These are phyloP conservation scores for Trichoderma gamsii DNA, from an alignment of 495 filamentous ascomycete genomes.

Conservation along the genomic window DNA sequence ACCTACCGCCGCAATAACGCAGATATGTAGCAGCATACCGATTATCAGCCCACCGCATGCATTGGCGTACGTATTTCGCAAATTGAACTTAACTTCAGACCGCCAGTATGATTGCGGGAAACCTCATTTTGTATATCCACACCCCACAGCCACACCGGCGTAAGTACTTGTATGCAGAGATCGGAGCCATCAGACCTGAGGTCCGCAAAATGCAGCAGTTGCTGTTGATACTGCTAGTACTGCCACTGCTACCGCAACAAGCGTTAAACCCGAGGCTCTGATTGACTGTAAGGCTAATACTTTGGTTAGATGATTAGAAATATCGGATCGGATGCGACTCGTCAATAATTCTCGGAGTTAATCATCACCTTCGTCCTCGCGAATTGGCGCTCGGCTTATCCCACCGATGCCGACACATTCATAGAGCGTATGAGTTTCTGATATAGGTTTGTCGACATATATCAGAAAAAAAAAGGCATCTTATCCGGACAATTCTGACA, in stretches of 20 bases:
- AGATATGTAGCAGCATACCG: neutral
- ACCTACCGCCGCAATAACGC: neutral
- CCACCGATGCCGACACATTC: no score
- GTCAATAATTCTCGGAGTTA: no score
- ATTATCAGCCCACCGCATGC: neutral
- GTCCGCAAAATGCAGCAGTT: no score
- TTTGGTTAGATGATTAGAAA: neutral
- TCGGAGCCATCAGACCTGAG: neutral
- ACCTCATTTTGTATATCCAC: no score
- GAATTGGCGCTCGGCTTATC: no score
- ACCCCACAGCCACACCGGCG: no score
- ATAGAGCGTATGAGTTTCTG: no score
- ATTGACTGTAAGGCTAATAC: neutral
- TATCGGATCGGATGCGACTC: neutral
- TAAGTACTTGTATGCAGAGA: no score
- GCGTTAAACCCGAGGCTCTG: neutral
- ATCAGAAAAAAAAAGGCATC: no score
- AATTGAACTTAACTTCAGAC: neutral
- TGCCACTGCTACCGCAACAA: neutral
- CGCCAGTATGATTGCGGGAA: no score
- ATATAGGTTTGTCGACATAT: no score
- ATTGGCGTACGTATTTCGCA: neutral
- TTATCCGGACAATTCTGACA: neutral
- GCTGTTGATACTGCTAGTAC: neutral
- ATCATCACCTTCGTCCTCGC: no score